Conservation (phyloP, 495 filamentous ascomycete species). For the Pyrenopolyporus hunteri region DNA sequence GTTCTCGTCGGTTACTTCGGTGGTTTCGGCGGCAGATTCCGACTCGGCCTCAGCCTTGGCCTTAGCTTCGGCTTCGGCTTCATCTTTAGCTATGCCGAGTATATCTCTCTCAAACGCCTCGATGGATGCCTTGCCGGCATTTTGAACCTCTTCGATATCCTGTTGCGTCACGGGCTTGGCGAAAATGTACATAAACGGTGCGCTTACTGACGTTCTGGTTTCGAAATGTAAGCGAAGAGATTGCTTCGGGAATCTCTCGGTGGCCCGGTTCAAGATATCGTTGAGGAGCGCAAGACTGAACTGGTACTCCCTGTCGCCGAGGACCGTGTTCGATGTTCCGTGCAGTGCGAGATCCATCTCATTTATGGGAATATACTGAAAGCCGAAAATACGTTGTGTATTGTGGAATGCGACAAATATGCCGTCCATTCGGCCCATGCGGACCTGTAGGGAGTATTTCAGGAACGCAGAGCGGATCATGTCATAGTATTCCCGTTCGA, state of each 20-base stretch:
- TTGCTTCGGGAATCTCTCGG: conserved; percentile 70
- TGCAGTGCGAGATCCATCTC: conserved; percentile 92
- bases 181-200: conserved; percentile 85
- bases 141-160: conserved; percentile 76
- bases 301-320: conserved; percentile 91
- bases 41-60: not conserved
- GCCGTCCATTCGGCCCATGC: conserved; percentile 97
- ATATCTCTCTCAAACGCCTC: conserved; percentile 72
- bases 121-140: conserved; percentile 61
- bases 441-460: conserved; percentile 95
- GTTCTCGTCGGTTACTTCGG: conserved; percentile 4
- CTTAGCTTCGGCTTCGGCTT: conserved; percentile 32
- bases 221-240: conserved; percentile 90
- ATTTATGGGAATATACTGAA: conserved; percentile 84
- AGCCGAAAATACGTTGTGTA: conserved; percentile 92
- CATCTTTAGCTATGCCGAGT: conserved; percentile 51
- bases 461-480: conserved; percentile 95
- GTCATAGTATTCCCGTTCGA: conserved; percentile 93
- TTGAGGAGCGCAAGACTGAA: conserved; percentile 79
- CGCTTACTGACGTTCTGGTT: conserved; percentile 59
- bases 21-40: not conserved
- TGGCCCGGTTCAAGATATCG: conserved; percentile 74
- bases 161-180: conserved; percentile 79
- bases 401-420: conserved; percentile 99
- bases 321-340: conserved; percentile 63